Base-by-base conservation (phyloP, 306 rosid species). In the Mimosa bimucronata region DNA sequence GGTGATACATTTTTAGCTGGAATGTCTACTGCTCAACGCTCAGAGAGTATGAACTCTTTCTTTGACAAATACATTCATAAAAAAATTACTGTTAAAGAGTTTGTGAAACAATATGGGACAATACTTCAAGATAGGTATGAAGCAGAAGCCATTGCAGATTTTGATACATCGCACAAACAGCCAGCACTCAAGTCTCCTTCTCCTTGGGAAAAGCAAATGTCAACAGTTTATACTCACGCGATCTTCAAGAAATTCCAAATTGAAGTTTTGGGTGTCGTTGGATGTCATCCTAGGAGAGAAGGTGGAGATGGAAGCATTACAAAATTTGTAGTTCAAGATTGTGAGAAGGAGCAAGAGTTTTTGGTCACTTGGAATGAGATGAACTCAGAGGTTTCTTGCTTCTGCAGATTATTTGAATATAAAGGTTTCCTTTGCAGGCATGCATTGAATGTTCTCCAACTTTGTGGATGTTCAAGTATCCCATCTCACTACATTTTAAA, bases 121-220 rank as follows among this genome's bases (percentile, higher is more conserved):
- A 94, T 94, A 83, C 90, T 94, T 66, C 98, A 91, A 70, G 92
- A 87, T 64, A 89, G 98, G 87, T 90, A 86, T 75, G 97, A 94
- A 77, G 98, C 91, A 82, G 98, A 94, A 87, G 90, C 88, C 48
- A 87, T 90, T 75, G 97, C 98, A 75, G 98, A 94, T 89, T 94
- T 94, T 79, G 98, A 94, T 85, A 91, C 97, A 71, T 86, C 89
- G 85, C 92, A 94, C 90, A 94, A 94, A 82, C 98, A 94, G 83
- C 98, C 97, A 41, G 98, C 98, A 61, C 86, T 92, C 44, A 94
- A 89, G 80, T 91, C 98, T 80, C 98, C 98, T 85, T 94, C 98
- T 42, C 98, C 98, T 72, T 92, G 98, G 97, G 97, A 94, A 80
- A 94, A 92, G 75, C 98, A 94, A 83, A 92, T 91, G 97, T 94